Evolutionary conservation across 768 basidiomycete genomes (phyloP).

Genomic region (Exsudoporus frostii): DNA sequence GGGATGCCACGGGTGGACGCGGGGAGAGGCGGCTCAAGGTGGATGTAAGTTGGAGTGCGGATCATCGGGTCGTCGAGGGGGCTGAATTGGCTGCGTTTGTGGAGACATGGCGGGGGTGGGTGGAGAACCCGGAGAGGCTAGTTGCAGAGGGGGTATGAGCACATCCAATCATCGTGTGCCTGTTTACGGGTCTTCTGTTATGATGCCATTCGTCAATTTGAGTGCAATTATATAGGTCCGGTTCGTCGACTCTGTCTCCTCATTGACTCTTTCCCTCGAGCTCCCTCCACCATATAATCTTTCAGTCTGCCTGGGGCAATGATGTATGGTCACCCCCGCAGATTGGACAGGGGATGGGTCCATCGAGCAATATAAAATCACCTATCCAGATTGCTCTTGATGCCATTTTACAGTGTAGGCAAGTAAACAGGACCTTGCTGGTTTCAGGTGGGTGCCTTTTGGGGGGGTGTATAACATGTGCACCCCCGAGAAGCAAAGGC

Average conservation of each 20-base stretch:
- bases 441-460: no score
- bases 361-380: no score
- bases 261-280: background rate
- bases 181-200: no score
- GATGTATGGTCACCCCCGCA: no score
- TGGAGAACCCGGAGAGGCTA: slow-evolving; percentile 70
- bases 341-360: background rate
- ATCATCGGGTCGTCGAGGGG: slow-evolving; percentile 85
- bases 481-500: no score
- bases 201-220: no score
- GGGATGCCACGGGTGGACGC: slow-evolving; percentile 7
- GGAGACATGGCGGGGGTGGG: slow-evolving; percentile 78
- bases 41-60: slow-evolving; percentile 78
- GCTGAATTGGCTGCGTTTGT: slow-evolving; percentile 88
- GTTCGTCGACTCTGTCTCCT: background rate
- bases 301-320: no score
- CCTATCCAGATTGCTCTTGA: background rate
- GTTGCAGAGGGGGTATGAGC: slow-evolving; percentile 48
- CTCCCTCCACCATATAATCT: no score
- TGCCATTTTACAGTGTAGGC: background rate
- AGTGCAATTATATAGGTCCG: no score
- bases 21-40: slow-evolving; percentile 57
- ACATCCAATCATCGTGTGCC: no score
- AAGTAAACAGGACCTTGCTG: no score
- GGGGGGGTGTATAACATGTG: no score